A percentile compares a stretch with the other conserved stretches of the same genome.
Evolutionary conservation across 2,329 filamentous ascomycete genomes (phyloP).

Genomic region (Exophiala alcalophila): DNA sequence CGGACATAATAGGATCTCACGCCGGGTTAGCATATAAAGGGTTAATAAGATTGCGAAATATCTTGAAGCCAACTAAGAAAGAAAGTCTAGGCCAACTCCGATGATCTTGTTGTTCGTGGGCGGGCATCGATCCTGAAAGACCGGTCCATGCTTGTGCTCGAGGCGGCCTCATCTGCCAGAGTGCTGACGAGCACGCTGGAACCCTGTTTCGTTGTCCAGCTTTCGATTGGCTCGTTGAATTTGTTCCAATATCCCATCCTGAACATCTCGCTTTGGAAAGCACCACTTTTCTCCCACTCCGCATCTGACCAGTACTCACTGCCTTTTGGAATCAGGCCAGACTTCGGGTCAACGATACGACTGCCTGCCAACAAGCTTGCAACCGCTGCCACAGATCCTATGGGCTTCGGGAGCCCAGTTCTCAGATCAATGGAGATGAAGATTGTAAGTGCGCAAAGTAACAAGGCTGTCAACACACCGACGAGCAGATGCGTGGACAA

Average conservation of each 20-base stretch:
- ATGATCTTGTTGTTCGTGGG: constrained; percentile 1
- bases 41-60: too few species aligned
- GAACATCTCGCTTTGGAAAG: constrained; percentile 25
- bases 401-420: constrained; percentile 22
- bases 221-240: constrained; percentile 16
- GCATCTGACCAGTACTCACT: constrained; percentile 24
- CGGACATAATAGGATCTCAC: too few species aligned
- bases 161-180: not conserved
- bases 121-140: constrained; percentile 17
- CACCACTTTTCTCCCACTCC: constrained; percentile 21
- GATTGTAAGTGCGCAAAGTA: constrained; percentile 19
- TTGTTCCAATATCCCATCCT: constrained; percentile 26
- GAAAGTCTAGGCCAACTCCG: too few species aligned
- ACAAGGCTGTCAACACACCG: constrained; percentile 17
- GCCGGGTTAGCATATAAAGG: too few species aligned
- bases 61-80: too few species aligned
- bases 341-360: constrained; percentile 18
- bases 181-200: not conserved
- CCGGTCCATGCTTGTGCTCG: not conserved
- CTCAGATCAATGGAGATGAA: constrained; percentile 23
- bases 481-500: constrained; percentile 23
- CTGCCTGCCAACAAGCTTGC: constrained; percentile 24
- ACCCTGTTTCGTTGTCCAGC: constrained; percentile 3
- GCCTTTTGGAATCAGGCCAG: constrained; percentile 20
- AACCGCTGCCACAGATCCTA: constrained; percentile 22